Evolutionary conservation across 2,329 filamentous ascomycete genomes (phyloP).

Genomic region (Thermoascus crustaceus): DNA sequence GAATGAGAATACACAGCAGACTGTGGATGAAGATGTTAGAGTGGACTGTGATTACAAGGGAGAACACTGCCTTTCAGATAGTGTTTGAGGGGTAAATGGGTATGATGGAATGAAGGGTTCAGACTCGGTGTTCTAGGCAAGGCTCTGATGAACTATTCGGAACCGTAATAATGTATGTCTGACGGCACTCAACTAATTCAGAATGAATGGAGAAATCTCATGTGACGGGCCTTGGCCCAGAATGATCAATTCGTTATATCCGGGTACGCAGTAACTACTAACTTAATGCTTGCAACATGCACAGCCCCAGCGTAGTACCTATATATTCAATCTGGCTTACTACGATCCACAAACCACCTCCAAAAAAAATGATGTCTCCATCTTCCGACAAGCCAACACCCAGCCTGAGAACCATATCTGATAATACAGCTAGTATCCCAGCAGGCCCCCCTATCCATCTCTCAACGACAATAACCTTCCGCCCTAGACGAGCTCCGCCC

Average conservation of each 20-base stretch:
- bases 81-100: constrained; percentile 1
- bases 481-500: constrained; percentile 16
- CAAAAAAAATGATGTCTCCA: constrained; percentile 16
- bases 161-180: neutral
- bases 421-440: neutral
- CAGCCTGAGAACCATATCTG: neutral
- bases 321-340: constrained; percentile 2
- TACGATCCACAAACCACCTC: constrained; percentile 9
- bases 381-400: constrained; percentile 13
- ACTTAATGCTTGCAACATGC: neutral
- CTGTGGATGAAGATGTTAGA: constrained; percentile 29
- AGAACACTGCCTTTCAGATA: constrained; percentile 12
- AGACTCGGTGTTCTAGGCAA: neutral
- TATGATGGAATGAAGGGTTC: neutral
- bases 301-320: neutral
- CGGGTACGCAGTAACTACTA: too few relatives aligned
- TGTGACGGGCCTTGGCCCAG: too few relatives aligned
- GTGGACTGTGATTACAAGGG: constrained; percentile 19
- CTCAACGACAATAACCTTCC: neutral
- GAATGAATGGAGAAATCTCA: too few relatives aligned
- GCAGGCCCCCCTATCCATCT: neutral
- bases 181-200: too few relatives aligned
- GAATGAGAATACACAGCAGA: constrained; percentile 21
- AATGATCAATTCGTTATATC: too few relatives aligned
- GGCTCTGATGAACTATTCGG: too few relatives aligned